These are phyloP conservation scores for Metschnikowia lachancei DNA, from an alignment of 805 yeast species.

Conservation along the genomic window DNA sequence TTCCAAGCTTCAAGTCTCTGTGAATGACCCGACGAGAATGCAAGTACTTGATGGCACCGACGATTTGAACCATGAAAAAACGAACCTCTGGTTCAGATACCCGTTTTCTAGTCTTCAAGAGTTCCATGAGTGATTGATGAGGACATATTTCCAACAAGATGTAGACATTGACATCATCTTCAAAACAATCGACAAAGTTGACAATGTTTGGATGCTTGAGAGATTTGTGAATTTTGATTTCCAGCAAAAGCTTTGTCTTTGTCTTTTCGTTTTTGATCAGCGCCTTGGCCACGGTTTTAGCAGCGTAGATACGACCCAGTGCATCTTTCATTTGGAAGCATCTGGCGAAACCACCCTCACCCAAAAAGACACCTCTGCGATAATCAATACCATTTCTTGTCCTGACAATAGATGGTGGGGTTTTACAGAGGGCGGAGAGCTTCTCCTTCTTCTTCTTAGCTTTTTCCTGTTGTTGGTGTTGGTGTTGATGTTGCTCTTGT, in stretches of 20 bases:
- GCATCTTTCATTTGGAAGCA: conserved; percentile 96
- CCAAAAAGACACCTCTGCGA: conserved; percentile 84
- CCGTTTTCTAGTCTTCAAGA: conserved; percentile 78
- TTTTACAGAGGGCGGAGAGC: conserved; percentile 84
- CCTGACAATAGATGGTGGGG: conserved; percentile 92
- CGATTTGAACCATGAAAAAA: conserved; percentile 82
- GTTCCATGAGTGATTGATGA: conserved; percentile 90
- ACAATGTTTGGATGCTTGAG: conserved; percentile 89
- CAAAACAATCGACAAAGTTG: conserved; percentile 92
- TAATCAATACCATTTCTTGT: conserved; percentile 85
- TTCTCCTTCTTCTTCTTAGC: conserved; percentile 77
- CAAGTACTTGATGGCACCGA: conserved; percentile 91
- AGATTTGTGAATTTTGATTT: conserved; percentile 90
- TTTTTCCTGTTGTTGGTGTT: conserved; percentile 17
- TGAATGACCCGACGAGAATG: conserved; percentile 91
- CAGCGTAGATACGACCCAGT: conserved; percentile 84
- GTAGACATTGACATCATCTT: conserved; percentile 92
- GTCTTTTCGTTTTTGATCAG: conserved; percentile 91
- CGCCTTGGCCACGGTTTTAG: conserved; percentile 96
- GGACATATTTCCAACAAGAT: conserved; percentile 93
- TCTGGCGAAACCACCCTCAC: conserved; percentile 99
- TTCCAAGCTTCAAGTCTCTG: conserved; percentile 93
- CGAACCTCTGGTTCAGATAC: conserved; percentile 91
- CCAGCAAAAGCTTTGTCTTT: conserved; percentile 79
- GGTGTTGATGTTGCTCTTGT: conserved; percentile 22